Evolutionary conservation across 768 basidiomycete species (phyloP).

Genomic region (Suillus alpinus): DNA sequence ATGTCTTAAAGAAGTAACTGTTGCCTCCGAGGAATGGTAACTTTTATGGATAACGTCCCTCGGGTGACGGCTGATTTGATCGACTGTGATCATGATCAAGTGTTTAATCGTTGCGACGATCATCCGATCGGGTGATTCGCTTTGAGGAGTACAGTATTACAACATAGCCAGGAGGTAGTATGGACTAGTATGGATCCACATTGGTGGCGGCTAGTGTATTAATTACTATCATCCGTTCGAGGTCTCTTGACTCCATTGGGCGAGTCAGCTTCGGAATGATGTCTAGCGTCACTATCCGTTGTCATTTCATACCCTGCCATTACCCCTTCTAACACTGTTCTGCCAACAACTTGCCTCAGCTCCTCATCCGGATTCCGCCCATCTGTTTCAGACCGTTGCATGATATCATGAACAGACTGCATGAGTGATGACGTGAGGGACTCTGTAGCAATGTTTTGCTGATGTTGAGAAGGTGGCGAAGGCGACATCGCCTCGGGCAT

Average conservation of each 20-base stretch:
- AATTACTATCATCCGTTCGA: conserved; percentile 20
- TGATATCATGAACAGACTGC: conserved; percentile 62
- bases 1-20: conserved; percentile 5
- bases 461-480: conserved; percentile 55
- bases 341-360: conserved; percentile 56
- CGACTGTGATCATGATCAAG: conserved; percentile 35
- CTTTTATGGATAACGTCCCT: conserved; percentile 14
- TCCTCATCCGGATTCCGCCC: conserved; percentile 68
- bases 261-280: conserved; percentile 10
- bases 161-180: background rate
- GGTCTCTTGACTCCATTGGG: conserved; percentile 21
- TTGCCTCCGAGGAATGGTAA: conserved; percentile 9
- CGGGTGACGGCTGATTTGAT: conserved; percentile 25
- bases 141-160: background rate
- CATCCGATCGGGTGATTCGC: conserved; percentile 12
- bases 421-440: conserved; percentile 66
- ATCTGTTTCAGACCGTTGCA: conserved; percentile 53
- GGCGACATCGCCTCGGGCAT: conserved; percentile 8
- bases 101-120: conserved; percentile 13
- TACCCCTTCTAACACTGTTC: conserved; percentile 67
- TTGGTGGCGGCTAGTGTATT: background rate
- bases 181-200: background rate
- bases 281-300: conserved; percentile 9
- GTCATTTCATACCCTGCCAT: conserved; percentile 57
- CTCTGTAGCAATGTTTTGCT: conserved; percentile 69